Evolutionary conservation across 768 basidiomycete species (phyloP), one percentile per base, ranked within the genome.

Genomic region (Kondoa malvinella): DNA sequence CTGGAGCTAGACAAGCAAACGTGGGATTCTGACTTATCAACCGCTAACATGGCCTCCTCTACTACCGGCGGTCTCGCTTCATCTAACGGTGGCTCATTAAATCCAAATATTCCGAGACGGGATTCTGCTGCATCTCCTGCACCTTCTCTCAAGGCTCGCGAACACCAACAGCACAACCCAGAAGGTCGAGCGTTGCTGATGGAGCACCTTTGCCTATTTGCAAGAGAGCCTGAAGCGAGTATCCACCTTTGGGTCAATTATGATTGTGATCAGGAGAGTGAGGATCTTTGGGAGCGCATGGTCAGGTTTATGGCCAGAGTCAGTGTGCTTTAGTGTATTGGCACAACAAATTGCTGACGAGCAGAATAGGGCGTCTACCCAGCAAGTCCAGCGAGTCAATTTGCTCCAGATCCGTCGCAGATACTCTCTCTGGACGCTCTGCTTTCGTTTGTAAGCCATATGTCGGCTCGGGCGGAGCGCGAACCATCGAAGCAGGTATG

Each of bases 191-290:
- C 94, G 74, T 79, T 97, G 67, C 85, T 97, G 73, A 79, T 99
- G 68, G 94, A 96, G 77, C 87, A 87, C 2, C 79, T 97, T 29
- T 83, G 82, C 66, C 86, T 88, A 66, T 83, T 92, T 57, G 86
- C 88, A 17, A 81, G 87, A 1, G 85, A 87, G 73, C 84, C 88
- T 1, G 58, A 70, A 75, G 92, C 94, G 79, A 90, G 95, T 87
- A 89, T 94, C 59, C 91, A 97, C 74, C 80, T 95, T 16, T 99
- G 90, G 79, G 82, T 85, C 66, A 99, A 97, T 76, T 99, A 96
- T 77, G 95, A 99, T 75, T 96, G 92, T 74, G 91, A 95, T 74
- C 85, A 87, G 71, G 94, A 96, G 74, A 91, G 89, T 76, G 95
- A 97, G 79, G 94, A 97, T 76, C 78, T 97, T 67, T 94, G 92